Base-by-base conservation (phyloP, 441 rosid species). In the Manihot esculenta region DNA sequence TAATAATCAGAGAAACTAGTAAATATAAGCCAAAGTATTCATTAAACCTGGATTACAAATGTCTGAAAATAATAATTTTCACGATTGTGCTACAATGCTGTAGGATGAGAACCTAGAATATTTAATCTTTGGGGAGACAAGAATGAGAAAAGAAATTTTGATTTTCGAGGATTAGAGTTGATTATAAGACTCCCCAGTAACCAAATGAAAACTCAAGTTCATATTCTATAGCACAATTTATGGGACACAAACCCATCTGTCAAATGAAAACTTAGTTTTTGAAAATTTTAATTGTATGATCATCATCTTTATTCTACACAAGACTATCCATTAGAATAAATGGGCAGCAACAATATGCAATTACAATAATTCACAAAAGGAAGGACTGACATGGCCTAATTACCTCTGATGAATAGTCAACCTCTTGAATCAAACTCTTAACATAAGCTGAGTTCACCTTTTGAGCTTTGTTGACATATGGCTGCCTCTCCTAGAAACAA, bases 401-500 rank as follows among this genome's bases (percentile, higher is more conserved):
- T 75, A 92, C 97, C 93, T 79, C 72, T 51, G 47, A 23, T 26
- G 74, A 27, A 66, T 66, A 17, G 57, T 57, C 62, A 63, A 74
- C 67, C 78, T 87, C 92, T 73, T 78, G 74, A 44, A 70, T 65
- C 78, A 92, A 49, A 57, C 42, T 69, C 26, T 73, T 45, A 30
- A 2, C n/a, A 60, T 84, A 74, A 35, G 80, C 88, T 64, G 74
- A 67, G 74, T 83, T 74, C 62, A 88, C 74, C 58, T 77, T 51
- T 38, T 66, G 62, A 60, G 90, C 92, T 76, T 68, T 64, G 62
- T 18, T 47, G 2, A 70, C 26, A 69, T 83, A 87, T 5, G 88
- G 89, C 48, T 55, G 74, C 76, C 80, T 87, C 75, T 82, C 88
- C 97, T 92, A 69, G 66, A 66, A 48, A 26, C 60, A 71, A 15